Conservation (phyloP, 2,329 filamentous ascomycete genomes). For the Neurospora sp. region DNA sequence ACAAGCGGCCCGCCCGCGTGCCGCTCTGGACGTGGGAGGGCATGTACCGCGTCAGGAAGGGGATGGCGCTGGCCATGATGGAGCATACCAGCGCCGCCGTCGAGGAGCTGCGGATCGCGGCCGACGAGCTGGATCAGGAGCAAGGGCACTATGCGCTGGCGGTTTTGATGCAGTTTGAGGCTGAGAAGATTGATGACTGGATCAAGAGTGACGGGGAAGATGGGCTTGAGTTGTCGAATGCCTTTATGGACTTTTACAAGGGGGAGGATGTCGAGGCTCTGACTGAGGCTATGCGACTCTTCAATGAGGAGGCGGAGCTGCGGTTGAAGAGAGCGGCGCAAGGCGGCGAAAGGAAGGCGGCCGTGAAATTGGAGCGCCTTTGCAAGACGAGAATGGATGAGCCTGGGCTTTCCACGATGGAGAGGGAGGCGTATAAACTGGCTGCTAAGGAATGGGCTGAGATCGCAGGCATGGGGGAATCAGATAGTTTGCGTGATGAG, state of each 20-base stretch:
- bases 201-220: not conserved
- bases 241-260: not conserved
- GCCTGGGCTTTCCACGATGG: not conserved
- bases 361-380: not conserved
- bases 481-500: not conserved
- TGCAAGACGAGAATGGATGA: not conserved
- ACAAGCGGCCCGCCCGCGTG: not conserved
- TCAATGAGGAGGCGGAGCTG: not conserved
- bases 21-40: not conserved
- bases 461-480: not conserved
- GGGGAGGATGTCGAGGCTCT: not conserved
- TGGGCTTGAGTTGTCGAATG: not conserved
- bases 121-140: not conserved
- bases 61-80: not conserved
- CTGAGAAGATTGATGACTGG: not conserved
- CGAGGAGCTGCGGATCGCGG: not conserved
- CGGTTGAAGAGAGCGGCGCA: not conserved
- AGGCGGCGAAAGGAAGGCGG: not conserved
- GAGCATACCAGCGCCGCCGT: not conserved
- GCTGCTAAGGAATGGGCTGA: not conserved
- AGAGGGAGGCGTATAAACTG: not conserved
- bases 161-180: not conserved
- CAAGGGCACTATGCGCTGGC: not conserved
- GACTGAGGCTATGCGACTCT: not conserved
- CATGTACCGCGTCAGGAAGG: not conserved